Evolutionary conservation across 495 filamentous ascomycete species (phyloP).

Genomic region (Pyrenula massariospora): DNA sequence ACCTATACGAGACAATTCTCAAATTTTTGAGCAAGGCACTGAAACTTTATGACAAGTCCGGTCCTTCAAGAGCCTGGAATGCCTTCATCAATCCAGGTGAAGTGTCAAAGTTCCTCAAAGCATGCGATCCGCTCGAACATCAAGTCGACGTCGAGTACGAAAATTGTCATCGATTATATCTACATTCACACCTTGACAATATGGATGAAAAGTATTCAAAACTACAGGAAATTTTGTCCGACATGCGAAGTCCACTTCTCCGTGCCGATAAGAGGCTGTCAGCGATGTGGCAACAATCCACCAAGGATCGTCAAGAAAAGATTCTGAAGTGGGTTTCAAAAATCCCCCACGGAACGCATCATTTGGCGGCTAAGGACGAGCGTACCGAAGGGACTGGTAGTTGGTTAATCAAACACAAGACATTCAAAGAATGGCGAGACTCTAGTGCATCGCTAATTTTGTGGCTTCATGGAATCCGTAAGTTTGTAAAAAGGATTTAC

Average conservation of each 20-base stretch:
- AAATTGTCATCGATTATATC: not conserved
- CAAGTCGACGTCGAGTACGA: not conserved
- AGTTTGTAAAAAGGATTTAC: not conserved
- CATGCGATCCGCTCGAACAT: not conserved
- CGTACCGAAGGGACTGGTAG: constrained; percentile 2
- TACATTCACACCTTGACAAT: not conserved
- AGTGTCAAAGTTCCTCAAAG: not conserved
- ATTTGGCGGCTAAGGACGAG: constrained; percentile 7
- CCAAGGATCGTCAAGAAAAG: not conserved
- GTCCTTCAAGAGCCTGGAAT: not conserved
- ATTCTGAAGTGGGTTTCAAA: constrained; percentile 1
- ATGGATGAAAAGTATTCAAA: not conserved
- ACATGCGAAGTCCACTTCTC: not conserved
- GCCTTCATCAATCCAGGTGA: not conserved
- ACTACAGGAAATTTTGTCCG: not conserved
- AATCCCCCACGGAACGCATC: constrained; percentile 10
- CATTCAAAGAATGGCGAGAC: not conserved
- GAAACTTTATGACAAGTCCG: not conserved
- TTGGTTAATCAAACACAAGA: not conserved
- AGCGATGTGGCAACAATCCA: not conserved
- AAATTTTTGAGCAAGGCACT: not conserved
- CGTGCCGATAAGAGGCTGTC: not conserved
- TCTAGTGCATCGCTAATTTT: constrained; percentile 7
- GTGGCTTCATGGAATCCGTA: constrained; percentile 13
- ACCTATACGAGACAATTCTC: not conserved